Evolutionary conservation across 2,329 filamentous ascomycete species (phyloP).

Genomic region (Fusarium xylarioides): DNA sequence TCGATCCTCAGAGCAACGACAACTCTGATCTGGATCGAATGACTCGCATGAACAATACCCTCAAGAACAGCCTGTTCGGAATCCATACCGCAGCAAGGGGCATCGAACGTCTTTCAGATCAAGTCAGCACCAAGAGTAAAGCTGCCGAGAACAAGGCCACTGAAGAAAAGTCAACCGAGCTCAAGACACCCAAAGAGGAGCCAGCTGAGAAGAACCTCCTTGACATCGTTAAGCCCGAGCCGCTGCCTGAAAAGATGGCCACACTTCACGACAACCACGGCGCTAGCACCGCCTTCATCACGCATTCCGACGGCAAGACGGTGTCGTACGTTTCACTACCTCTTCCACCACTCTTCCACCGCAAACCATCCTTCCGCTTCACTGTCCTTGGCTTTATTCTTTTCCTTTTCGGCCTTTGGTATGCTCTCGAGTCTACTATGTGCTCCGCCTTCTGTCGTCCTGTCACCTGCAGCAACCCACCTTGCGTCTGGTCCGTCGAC

Average conservation of each 20-base stretch:
- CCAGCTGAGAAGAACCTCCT: constrained; percentile 9
- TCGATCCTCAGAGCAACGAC: constrained; percentile 36
- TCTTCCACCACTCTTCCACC: constrained; percentile 58
- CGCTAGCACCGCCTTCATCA: constrained; percentile 29
- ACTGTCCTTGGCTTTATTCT: constrained; percentile 59
- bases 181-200: constrained; percentile 9
- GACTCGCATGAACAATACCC: constrained; percentile 61
- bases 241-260: constrained; percentile 25
- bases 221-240: constrained; percentile 2
- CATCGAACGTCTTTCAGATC: constrained; percentile 66
- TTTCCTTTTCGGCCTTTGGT: constrained; percentile 61
- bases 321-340: constrained; percentile 54
- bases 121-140: constrained; percentile 54
- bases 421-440: constrained; percentile 61
- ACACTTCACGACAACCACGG: constrained; percentile 11
- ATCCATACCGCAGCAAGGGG: constrained; percentile 66
- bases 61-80: constrained; percentile 61
- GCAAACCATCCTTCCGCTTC: constrained; percentile 55
- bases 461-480: constrained; percentile 55
- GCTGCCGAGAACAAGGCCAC: constrained; percentile 10
- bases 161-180: constrained; percentile 1
- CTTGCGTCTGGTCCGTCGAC: constrained; percentile 65
- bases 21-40: constrained; percentile 54
- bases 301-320: constrained; percentile 11
- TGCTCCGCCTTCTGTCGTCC: constrained; percentile 65